Conservation (phyloP, 2,329 filamentous ascomycete species). For the Bipolaris bicolor region DNA sequence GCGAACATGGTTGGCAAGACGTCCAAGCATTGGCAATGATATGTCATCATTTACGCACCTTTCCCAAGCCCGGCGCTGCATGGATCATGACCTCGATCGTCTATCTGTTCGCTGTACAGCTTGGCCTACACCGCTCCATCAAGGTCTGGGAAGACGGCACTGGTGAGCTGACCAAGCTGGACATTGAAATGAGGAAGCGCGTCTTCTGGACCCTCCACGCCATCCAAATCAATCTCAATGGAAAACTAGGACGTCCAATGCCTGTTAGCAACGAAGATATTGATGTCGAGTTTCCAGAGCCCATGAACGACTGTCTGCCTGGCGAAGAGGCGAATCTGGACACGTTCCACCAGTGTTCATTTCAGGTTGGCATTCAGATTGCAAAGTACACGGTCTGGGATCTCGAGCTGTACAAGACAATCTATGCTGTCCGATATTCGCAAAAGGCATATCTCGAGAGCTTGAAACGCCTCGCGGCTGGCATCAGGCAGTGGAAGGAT, state of each 20-base stretch:
- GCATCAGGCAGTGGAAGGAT: slow-evolving; percentile 67
- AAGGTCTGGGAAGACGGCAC: slow-evolving; percentile 61
- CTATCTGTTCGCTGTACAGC: slow-evolving; percentile 72
- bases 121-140: slow-evolving; percentile 75
- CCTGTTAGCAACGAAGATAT: slow-evolving; percentile 75
- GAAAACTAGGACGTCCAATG: slow-evolving; percentile 79
- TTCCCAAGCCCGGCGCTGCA: slow-evolving; percentile 78
- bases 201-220: slow-evolving; percentile 76
- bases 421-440: slow-evolving; percentile 73
- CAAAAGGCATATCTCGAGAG: slow-evolving; percentile 67
- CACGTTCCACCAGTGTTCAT: slow-evolving; percentile 65
- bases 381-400: slow-evolving; percentile 71
- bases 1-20: slow-evolving; percentile 67
- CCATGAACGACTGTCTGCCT: slow-evolving; percentile 73
- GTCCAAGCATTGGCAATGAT: slow-evolving; percentile 77
- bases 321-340: slow-evolving; percentile 58
- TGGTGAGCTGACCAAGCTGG: slow-evolving; percentile 59
- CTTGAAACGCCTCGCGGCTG: slow-evolving; percentile 69
- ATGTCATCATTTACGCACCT: slow-evolving; percentile 73
- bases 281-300: slow-evolving; percentile 76
- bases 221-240: slow-evolving; percentile 71
- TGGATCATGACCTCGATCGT: slow-evolving; percentile 71
- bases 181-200: slow-evolving; percentile 78
- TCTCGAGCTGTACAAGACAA: slow-evolving; percentile 74
- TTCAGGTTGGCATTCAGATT: slow-evolving; percentile 68